phyloP scores from a whole-genome alignment of 202 grass and related monocot species.

The Brachypodium distachyon region DNA sequence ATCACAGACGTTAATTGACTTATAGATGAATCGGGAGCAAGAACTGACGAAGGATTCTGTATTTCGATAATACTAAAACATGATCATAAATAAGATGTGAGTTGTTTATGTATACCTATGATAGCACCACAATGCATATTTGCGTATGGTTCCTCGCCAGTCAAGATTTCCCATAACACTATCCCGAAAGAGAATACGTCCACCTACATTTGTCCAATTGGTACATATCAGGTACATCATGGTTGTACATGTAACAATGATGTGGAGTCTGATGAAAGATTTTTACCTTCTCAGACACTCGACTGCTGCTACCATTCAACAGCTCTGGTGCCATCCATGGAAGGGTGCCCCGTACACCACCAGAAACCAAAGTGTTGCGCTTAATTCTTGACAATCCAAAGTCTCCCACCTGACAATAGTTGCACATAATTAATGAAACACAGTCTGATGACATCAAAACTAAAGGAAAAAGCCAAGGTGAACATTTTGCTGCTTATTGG shows the following conservation, averaged over 20 bases:
- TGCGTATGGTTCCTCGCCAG: conserved; percentile 82
- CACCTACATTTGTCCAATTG: conserved; percentile 32
- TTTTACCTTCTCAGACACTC: conserved; percentile 87
- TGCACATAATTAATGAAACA: conserved; percentile 7
- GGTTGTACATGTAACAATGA: background rate
- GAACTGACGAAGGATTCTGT: background rate
- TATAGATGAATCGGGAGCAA: background rate
- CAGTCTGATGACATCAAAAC: background rate
- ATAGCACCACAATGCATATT: conserved; percentile 95
- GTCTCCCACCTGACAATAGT: conserved; percentile 74
- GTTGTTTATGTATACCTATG: conserved; percentile 48
- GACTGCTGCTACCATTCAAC: conserved; percentile 85
- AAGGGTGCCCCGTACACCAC: conserved; percentile 93
- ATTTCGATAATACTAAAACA: background rate
- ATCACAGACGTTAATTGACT: background rate
- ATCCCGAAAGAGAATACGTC: conserved; percentile 99
- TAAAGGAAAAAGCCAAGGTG: background rate
- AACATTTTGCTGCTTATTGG: background rate
- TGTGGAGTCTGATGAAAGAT: background rate
- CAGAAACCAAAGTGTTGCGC: conserved; percentile 91
- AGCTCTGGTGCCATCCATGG: conserved; percentile 98
- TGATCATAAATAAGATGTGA: background rate
- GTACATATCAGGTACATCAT: conserved; percentile 9
- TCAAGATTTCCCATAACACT: conserved; percentile 92
- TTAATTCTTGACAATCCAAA: conserved; percentile 99